These are phyloP conservation scores for Saccharomyces eubayanus DNA, from an alignment of 805 yeast genomes.

Conservation along the genomic window DNA sequence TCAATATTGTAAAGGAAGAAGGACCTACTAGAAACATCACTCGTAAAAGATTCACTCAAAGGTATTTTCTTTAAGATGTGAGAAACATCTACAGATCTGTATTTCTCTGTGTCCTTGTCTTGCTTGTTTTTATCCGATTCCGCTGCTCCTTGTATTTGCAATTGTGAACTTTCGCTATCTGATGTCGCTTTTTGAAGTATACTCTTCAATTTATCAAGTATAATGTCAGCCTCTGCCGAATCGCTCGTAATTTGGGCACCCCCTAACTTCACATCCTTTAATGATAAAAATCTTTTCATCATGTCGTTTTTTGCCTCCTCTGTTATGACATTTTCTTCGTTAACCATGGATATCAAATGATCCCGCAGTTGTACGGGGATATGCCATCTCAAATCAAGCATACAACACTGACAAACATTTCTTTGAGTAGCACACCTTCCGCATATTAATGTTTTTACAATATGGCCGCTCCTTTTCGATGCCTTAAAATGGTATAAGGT, in stretches of 20 bases:
- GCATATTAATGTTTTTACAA: slow-evolving; percentile 65
- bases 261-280: slow-evolving; percentile 37
- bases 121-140: not conserved
- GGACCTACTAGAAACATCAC: slow-evolving; percentile 39
- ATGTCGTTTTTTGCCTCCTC: slow-evolving; percentile 43
- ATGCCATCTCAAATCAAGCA: slow-evolving; percentile 72
- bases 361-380: slow-evolving; percentile 76
- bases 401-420: slow-evolving; percentile 83
- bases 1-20: slow-evolving; percentile 72
- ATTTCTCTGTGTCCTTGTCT: slow-evolving; percentile 1
- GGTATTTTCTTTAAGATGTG: slow-evolving; percentile 57
- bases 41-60: slow-evolving; percentile 46
- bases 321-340: slow-evolving; percentile 33
- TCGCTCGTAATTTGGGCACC: slow-evolving; percentile 32
- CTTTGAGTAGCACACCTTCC: slow-evolving; percentile 67
- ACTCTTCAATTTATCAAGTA: slow-evolving; percentile 39
- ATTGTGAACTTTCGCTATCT: not conserved
- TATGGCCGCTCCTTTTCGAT: slow-evolving; percentile 32
- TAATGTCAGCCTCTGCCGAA: slow-evolving; percentile 38
- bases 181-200: not conserved
- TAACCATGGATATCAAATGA: slow-evolving; percentile 68
- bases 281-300: slow-evolving; percentile 49
- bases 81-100: slow-evolving; percentile 35
- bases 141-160: not conserved
- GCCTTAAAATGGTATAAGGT: slow-evolving; percentile 55